These are phyloP conservation scores for Antarctomyces pellizariae DNA, from an alignment of 495 filamentous ascomycete species.

Conservation along the genomic window DNA sequence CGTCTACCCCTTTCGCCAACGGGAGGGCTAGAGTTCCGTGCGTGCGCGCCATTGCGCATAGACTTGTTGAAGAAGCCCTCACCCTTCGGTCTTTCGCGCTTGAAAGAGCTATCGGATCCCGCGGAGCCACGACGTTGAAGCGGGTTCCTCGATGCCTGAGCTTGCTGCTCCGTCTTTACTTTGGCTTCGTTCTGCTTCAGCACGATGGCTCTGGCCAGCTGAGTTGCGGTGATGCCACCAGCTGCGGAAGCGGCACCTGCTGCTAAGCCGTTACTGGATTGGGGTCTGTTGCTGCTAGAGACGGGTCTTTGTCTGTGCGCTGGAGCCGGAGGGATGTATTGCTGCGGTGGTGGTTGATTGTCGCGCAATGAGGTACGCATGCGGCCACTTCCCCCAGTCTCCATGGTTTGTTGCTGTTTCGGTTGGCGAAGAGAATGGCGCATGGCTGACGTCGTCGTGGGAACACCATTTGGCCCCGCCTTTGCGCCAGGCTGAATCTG, in stretches of 20 bases:
- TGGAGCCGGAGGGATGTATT: constrained; percentile 4
- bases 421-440: constrained; percentile 18
- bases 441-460: constrained; percentile 12
- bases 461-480: constrained; percentile 8
- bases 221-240: constrained; percentile 1
- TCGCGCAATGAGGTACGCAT: constrained; percentile 9
- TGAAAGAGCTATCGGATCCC: constrained; percentile 12
- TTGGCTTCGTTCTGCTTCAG: too few species aligned
- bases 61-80: constrained; percentile 7
- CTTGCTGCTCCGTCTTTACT: too few species aligned
- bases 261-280: constrained; percentile 8
- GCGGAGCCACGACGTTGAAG: constrained; percentile 9
- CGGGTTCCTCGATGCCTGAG: too few species aligned
- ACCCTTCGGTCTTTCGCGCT: constrained; percentile 6
- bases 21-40: constrained; percentile 2
- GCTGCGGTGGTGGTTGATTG: constrained; percentile 2
- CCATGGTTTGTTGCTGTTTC: constrained; percentile 16
- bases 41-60: constrained; percentile 6
- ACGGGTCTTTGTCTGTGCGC: constrained; percentile 8
- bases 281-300: constrained; percentile 11
- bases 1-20: constrained; percentile 8
- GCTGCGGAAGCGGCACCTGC: constrained; percentile 4
- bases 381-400: constrained; percentile 5
- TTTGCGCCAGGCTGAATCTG: constrained; percentile 21
- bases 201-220: too few species aligned